Conservation (phyloP, 345 rosid species). For the Eucalyptus pauciflora region DNA sequence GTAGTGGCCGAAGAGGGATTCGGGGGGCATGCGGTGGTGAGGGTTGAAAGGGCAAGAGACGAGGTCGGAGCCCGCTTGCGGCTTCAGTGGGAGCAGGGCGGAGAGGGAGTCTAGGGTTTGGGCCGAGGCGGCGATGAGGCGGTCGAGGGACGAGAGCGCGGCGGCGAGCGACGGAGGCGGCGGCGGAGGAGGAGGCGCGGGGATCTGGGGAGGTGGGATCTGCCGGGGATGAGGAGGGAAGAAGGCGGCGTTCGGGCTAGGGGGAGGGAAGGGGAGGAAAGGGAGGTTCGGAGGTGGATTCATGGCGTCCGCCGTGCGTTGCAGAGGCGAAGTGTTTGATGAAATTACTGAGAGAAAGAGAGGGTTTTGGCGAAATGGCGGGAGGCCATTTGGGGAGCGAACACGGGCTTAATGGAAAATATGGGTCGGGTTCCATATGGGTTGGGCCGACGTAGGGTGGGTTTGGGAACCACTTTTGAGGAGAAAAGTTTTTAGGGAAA, state of each 20-base stretch:
- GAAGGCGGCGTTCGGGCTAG: constrained; percentile 6
- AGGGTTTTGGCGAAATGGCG: neutral
- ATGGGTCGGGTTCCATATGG: neutral
- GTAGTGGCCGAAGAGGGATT: constrained; percentile 59
- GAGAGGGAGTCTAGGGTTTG: constrained; percentile 14
- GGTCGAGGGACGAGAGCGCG: constrained; percentile 26
- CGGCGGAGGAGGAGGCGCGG: neutral
- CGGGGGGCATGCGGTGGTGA: constrained; percentile 64
- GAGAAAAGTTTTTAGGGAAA: too few relatives aligned
- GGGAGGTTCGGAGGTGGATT: neutral
- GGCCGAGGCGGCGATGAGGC: constrained; percentile 26
- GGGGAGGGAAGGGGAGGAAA: neutral
- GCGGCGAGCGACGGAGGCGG: constrained; percentile 14
- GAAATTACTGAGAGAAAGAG: neutral
- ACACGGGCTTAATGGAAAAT: neutral
- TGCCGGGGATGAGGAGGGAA: neutral
- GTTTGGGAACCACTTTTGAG: too few relatives aligned
- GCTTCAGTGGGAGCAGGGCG: constrained; percentile 6
- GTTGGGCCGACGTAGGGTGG: neutral
- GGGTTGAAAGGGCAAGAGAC: constrained; percentile 47
- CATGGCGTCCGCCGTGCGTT: neutral
- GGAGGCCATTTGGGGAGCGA: neutral
- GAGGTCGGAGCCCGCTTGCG: constrained; percentile 1
- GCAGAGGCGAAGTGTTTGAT: neutral
- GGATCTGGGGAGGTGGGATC: neutral